Evolutionary conservation across 345 rosid species (phyloP).

Genomic region (Durio zibethinus): DNA sequence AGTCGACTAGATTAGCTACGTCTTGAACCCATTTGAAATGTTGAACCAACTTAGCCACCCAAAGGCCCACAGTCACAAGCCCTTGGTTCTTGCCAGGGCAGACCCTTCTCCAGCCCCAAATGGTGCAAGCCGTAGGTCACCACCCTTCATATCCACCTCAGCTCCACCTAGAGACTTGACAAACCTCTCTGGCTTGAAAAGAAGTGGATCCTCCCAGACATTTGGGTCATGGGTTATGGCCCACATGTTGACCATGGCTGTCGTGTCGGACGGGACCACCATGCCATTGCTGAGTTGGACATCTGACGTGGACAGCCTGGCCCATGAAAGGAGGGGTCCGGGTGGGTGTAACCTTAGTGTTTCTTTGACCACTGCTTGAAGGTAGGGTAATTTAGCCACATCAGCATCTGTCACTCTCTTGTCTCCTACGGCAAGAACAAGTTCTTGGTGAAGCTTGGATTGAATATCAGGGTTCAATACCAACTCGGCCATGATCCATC

Average conservation of each 20-base stretch:
- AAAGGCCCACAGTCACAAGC: slow-evolving; percentile 36
- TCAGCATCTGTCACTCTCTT: slow-evolving; percentile 26
- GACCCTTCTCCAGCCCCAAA: slow-evolving; percentile 58
- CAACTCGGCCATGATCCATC: slow-evolving; percentile 54
- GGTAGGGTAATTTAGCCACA: slow-evolving; percentile 30
- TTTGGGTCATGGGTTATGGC: slow-evolving; percentile 51
- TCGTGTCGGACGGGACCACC: slow-evolving; percentile 44
- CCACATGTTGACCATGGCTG: slow-evolving; percentile 63
- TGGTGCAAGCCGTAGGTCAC: slow-evolving; percentile 47
- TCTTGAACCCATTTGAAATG: slow-evolving; percentile 41
- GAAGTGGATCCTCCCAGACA: slow-evolving; percentile 37
- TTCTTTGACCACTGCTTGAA: slow-evolving; percentile 50
- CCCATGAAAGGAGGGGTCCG: slow-evolving; percentile 58
- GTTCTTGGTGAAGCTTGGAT: slow-evolving; percentile 27
- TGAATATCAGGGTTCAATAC: slow-evolving; percentile 38
- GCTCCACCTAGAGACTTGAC: slow-evolving; percentile 21
- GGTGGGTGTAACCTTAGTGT: slow-evolving; percentile 52
- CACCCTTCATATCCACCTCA: slow-evolving; percentile 39
- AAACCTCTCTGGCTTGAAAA: slow-evolving; percentile 43
- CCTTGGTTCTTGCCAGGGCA: slow-evolving; percentile 55
- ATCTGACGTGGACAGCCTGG: too few species aligned
- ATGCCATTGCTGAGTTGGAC: slow-evolving; percentile 47
- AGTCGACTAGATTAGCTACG: slow-evolving; percentile 30
- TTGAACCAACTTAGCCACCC: slow-evolving; percentile 47
- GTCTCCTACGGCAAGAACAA: slow-evolving; percentile 18